Conservation (phyloP, 306 rosid species). For the Medicago lupulina region DNA sequence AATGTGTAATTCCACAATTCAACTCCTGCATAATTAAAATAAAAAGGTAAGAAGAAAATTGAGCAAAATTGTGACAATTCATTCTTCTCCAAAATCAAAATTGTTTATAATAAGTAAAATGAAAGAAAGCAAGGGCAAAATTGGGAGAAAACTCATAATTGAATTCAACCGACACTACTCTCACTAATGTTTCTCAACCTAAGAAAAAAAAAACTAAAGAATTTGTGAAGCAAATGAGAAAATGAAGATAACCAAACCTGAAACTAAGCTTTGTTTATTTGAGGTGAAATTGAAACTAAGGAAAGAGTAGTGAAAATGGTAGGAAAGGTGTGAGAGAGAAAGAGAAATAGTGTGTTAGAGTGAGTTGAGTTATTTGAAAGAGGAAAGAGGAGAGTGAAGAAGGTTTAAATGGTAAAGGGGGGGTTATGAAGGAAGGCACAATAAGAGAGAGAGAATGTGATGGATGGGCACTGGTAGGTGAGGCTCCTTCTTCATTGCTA, state of each 20-base stretch:
- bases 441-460: constrained; percentile 45
- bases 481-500: constrained; percentile 90
- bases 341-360: background rate
- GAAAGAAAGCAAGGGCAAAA: background rate
- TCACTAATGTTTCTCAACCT: background rate
- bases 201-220: background rate
- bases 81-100: background rate
- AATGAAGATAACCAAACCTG: constrained; percentile 54
- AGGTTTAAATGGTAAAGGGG: constrained; percentile 56
- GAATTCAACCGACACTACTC: background rate
- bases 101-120: background rate
- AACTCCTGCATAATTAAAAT: background rate
- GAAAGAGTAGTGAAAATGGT: background rate
- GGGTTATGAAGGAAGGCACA: constrained; percentile 44
- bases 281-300: constrained; percentile 18
- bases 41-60: background rate
- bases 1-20: constrained; percentile 11
- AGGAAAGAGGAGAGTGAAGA: constrained; percentile 51
- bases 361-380: constrained; percentile 48
- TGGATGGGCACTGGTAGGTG: constrained; percentile 66
- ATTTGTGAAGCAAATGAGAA: background rate
- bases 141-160: background rate
- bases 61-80: background rate
- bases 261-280: constrained; percentile 13
- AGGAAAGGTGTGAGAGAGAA: background rate